Evolutionary conservation across 75 land plant genomes (phyloP), one percentile per base, ranked within the genome.

Genomic region (Cupressus sempervirens): DNA sequence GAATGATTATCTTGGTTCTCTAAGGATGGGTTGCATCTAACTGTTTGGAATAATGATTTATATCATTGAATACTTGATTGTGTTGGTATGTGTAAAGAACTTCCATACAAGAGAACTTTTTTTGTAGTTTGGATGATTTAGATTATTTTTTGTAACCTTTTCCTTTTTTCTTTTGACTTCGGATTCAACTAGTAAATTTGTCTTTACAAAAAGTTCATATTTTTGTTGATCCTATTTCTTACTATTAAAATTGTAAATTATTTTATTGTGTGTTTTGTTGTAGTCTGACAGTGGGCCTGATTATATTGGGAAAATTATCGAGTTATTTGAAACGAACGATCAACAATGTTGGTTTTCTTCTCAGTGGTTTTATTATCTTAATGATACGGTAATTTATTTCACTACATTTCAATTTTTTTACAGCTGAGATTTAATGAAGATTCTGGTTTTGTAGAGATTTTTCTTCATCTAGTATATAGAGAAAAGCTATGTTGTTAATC

Each of bases 291-390:
- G 84, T 0, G 90, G 76, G 62, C 83, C 53, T 2, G 80, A 91
- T 80, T 95, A 86, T 84, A 90, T 96, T 18, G 91, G 93, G 26
- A 90, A 88, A 50, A 92, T 97, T 35, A 43, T 95, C n/a, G 99
- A 97, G 87, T 84, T 97, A 74, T 97, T 92, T 86, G 90, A 92
- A 68, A 83, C 84, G 1, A 72, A 50, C 68, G 92, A 94, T 75
- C 83, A 84, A 29, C 20, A 75, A 30, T 40, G 23, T 6, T 94
- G 95, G 88, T 94, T 95, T 83, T 90, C 90, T 52, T 92, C 92
- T 10, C 99, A 92, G 77, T 97, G 99, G 99, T 97, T 88, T 84
- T 97, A 87, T 80, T 83, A 93, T 87, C 89, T 91, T 4, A 74
- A 82, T 2, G 99, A 97, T 65, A 97, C 99, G 68, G 99, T 95